Conservation (phyloP, 106 monocot species). For the Acorus gramineus region DNA sequence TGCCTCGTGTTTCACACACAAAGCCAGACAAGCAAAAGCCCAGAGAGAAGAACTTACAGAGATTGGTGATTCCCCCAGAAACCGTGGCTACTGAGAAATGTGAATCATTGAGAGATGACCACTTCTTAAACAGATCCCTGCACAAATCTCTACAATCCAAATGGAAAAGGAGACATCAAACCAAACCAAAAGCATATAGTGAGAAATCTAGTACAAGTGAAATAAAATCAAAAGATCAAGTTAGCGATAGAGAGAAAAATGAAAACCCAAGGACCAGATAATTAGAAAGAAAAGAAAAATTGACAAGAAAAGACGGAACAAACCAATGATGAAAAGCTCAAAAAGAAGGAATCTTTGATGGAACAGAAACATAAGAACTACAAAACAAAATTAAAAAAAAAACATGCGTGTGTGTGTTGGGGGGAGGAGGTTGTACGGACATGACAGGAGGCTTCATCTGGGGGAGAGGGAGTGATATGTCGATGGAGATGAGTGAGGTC, state of each 20-base stretch:
- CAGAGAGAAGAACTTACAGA: constrained; percentile 49
- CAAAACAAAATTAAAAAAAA: neutral
- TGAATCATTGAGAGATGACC: constrained; percentile 56
- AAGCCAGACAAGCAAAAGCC: constrained; percentile 4
- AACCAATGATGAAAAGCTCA: too few species aligned
- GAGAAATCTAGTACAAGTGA: neutral
- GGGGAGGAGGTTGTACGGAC: constrained; percentile 9
- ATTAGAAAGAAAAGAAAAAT: too few species aligned
- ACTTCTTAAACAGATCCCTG: constrained; percentile 69
- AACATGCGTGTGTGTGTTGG: neutral
- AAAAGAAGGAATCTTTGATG: neutral
- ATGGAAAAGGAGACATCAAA: constrained; percentile 5
- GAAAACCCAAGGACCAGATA: too few species aligned
- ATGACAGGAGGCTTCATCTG: constrained; percentile 52
- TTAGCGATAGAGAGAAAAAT: too few species aligned
- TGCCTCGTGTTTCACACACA: too few species aligned
- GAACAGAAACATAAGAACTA: neutral
- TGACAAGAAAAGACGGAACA: too few species aligned
- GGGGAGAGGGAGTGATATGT: constrained; percentile 51
- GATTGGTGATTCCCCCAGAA: constrained; percentile 95
- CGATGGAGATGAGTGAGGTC: constrained; percentile 47
- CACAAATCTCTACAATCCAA: constrained; percentile 42
- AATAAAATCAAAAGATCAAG: neutral
- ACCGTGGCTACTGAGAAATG: constrained; percentile 61
- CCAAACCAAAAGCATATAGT: neutral